Conservation (phyloP, 768 basidiomycete species). For the Tulasnella sp. region DNA sequence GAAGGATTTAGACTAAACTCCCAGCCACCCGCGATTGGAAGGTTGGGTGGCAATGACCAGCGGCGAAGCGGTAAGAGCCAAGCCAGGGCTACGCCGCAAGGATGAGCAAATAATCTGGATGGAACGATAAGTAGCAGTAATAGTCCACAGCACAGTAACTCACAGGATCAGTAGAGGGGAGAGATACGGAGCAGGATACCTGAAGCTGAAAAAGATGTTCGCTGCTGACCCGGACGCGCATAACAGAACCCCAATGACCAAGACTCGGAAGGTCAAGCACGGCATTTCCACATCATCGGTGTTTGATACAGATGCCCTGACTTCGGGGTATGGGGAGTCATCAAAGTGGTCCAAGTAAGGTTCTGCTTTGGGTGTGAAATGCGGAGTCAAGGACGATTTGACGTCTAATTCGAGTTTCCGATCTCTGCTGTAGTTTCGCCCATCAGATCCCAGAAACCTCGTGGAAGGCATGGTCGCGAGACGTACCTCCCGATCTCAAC, state of each 20-base stretch:
- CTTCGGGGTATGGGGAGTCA: conserved; percentile 95
- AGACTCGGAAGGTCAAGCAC: conserved; percentile 82
- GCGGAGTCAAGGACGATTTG: background rate
- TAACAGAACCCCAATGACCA: conserved; percentile 62
- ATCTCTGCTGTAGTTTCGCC: background rate
- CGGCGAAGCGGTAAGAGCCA: conserved; percentile 47
- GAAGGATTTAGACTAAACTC: conserved; percentile 68
- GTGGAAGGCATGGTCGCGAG: background rate
- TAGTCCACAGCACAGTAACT: conserved; percentile 19
- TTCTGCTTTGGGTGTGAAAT: background rate
- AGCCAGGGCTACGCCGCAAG: conserved; percentile 38
- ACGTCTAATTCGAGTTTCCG: background rate
- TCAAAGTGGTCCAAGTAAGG: conserved; percentile 38
- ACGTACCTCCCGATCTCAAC: background rate
- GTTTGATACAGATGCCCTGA: conserved; percentile 94
- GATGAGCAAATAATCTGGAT: conserved; percentile 20
- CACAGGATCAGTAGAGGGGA: conserved; percentile 69
- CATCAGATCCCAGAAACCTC: background rate
- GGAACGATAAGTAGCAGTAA: background rate
- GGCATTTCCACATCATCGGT: conserved; percentile 99
- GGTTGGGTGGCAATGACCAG: conserved; percentile 82
- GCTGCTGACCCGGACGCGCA: conserved; percentile 54
- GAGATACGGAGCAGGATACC: conserved; percentile 76
- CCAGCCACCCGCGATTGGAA: conserved; percentile 50
- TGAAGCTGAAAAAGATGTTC: conserved; percentile 94